Conservation (phyloP, 2,329 filamentous ascomycete genomes). For the Alternaria gansuensis region DNA sequence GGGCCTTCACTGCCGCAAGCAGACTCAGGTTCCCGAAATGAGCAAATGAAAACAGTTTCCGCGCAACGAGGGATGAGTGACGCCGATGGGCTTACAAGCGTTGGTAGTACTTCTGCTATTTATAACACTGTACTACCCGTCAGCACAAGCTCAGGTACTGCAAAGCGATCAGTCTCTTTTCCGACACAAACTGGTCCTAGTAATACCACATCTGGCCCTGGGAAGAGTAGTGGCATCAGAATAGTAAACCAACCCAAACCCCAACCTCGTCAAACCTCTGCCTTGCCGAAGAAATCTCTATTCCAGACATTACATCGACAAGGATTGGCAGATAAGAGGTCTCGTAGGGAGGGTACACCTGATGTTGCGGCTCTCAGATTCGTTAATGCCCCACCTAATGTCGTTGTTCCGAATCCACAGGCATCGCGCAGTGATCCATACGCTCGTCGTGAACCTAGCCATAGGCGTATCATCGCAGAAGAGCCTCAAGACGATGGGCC, state of each 20-base stretch:
- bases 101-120: background rate
- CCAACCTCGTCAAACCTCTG: conserved; percentile 16
- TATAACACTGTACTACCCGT: background rate
- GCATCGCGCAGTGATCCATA: conserved; percentile 31
- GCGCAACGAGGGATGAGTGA: background rate
- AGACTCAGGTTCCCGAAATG: background rate
- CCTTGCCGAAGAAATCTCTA: conserved; percentile 23
- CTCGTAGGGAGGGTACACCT: conserved; percentile 37
- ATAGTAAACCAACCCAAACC: conserved; percentile 38
- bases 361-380: conserved; percentile 38
- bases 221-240: conserved; percentile 30
- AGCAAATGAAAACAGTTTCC: background rate
- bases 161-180: background rate
- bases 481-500: conserved; percentile 17
- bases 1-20: background rate
- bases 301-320: conserved; percentile 33
- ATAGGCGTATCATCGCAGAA: conserved; percentile 26
- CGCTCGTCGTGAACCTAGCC: conserved; percentile 35
- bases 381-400: conserved; percentile 29
- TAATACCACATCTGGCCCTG: conserved; percentile 8
- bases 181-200: background rate
- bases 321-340: conserved; percentile 32
- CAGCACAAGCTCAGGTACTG: background rate
- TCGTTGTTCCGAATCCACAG: conserved; percentile 8
- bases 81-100: background rate